Evolutionary conservation across 768 basidiomycete genomes (phyloP), one percentile per base, ranked within the genome.

Genomic region (Psilocybe sp.): DNA sequence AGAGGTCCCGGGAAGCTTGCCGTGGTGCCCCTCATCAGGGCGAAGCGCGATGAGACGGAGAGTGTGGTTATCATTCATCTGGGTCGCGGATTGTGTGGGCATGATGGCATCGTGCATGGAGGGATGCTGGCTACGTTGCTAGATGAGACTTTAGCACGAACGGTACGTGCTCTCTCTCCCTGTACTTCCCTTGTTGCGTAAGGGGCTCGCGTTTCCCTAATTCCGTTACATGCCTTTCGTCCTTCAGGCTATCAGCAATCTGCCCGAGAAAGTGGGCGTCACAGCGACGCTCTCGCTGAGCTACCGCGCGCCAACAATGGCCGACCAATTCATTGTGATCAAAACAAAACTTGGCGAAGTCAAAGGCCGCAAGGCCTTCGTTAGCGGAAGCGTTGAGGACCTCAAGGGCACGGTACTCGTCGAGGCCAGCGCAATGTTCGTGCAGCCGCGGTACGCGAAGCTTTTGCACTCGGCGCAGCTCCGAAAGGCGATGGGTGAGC

Each of bases 71-170:
- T 97, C 51, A 48, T 94, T 1, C 96, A 98, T 59, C 73, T 97
- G 2, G 96, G 96, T 1, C 70, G 89, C 37, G 89, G 85, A 2
- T 54, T 98, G 45, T 98, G 96, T 61, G 95, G 91, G 3, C 88
- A 96, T 54, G 93, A 96, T 67, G 96, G 96, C 0, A 93, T 99
- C 53, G 72, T 98, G 2, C 96, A 99, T 59, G 96, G 96, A 0
- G 96, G 96, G 1, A 60, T 98, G 51, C 73, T 98, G 15, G 92
- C 94, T 35, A 97, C 93, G 1, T 66, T 98, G 14, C 64, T 97
- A 48, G 96, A 99, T 55, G 96, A 99, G 73, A 74, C 76, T 13
- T 63, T 97, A 38, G 85, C 85, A 48, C 72, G 96, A 52, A 87
- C 82, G 59, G 95, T 95, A 60, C 49, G 64, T 60, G n/a, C n/a